Base-by-base conservation (phyloP, 768 basidiomycete genomes). In the Termitomyces sp. region DNA sequence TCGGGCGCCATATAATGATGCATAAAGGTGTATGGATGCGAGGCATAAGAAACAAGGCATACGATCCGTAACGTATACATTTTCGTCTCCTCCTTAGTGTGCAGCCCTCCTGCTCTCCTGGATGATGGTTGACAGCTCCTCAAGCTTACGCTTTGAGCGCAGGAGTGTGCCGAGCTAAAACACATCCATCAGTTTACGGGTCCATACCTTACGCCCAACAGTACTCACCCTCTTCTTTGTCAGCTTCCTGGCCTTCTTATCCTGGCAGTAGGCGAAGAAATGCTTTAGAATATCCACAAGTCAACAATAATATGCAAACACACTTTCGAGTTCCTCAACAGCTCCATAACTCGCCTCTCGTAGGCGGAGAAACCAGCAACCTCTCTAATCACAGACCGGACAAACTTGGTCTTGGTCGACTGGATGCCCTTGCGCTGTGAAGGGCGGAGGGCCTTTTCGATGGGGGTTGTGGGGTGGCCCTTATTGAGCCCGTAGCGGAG, bases 161-260 rank as follows among this genome's bases (percentile, higher is more conserved):
- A 95, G 80, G 65, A 98, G 84, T n/a, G 97, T 98, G 37, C 97
- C 97, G 69, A 99, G 88, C 94, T 95, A 67, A 57, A 27, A 46
- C 37, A 44, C 56, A 54, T 44, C 57, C 57, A 49, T 54, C 43
- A 51, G 56, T 35, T 21, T 19, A 5, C 37, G n/a, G 37, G 14
- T 43, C 23, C 56, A 10, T 7, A 3, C 42, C 51, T 32, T 38
- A 52, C 52, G 29, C 31, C 45, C 16, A 53, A 5, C 38, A 85
- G 11, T 88, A 66, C 63, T 56, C 69, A 97, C 96, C 82, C 95
- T 88, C 82, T 96, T 98, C 88, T 99, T 99, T 66, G 95, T 95
- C 82, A 98, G 81, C 81, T 98, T 98, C 75, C 94, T 84, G 59
- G 96, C 96, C 79, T 96, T 98, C 87, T 99, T 99, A 75, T 99